Base-by-base conservation (phyloP, 192 early-diverging fungal genomes). In the Mortierella claussenii region DNA sequence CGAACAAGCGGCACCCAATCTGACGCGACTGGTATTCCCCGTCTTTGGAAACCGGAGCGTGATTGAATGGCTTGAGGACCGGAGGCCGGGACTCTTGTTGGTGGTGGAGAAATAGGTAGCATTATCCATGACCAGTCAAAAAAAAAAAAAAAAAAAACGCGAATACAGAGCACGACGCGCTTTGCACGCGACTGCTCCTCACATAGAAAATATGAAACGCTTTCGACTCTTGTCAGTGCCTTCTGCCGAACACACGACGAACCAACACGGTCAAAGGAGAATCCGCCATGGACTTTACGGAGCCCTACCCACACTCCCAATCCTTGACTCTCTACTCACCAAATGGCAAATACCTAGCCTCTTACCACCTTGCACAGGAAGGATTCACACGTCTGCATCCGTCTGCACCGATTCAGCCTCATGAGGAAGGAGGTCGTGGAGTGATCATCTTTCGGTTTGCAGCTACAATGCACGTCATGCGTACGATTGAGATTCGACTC, bases 391-490 rank as follows among this genome's bases (percentile, higher is more conserved):
- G 73, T 1, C 51, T 76, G 9, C 73, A 76, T 67, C 73, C 73
- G 3, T 62, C 73, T 20, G 52, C 64, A 44, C 57, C 73, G 5
- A 65, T 76, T 37, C 73, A 76, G 10, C 21, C 65, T 1, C 64
- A 67, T 12, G 73, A 76, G 31, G 64, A 76, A 45, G 73, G 73
- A 11, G 87, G 91, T 3, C 78, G 85, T 18, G 81, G 83, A 33
- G 82, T 88, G 17, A 80, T 96, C 26, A 84, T 94, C 21, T 83
- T 96, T 65, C 87, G 94, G 23, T 83, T 93, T 42, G 79, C 87
- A 0, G 66, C 82, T 13, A 80, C 89, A 6, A 84, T 94, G 44
- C 73, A 87, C 47, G 84, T 95, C 58, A 45, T 88, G 10, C 80
- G 82, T 46, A 70, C 89, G 3, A 92, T 88, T 51, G 80, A 85